These are phyloP conservation scores for Sparassis latifolia DNA, from an alignment of 1,284 basidiomycete genomes.

Conservation along the genomic window DNA sequence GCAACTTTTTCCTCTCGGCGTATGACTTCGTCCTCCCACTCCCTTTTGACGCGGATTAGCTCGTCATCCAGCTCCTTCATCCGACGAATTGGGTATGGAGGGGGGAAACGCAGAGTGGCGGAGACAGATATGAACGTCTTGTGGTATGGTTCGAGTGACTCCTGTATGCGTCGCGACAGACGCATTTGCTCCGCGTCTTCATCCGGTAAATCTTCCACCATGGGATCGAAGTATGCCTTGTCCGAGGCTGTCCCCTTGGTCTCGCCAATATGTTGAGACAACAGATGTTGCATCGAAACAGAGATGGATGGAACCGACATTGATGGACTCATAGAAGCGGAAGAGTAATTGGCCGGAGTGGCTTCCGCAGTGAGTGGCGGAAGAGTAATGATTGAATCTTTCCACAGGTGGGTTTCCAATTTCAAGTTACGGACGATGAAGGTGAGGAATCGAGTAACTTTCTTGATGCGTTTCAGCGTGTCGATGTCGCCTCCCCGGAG, in stretches of 20 bases:
- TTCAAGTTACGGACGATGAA: slow-evolving; percentile 91
- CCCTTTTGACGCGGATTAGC: slow-evolving; percentile 57
- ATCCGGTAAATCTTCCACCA: slow-evolving; percentile 53
- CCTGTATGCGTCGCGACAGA: slow-evolving; percentile 67
- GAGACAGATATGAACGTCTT: slow-evolving; percentile 88
- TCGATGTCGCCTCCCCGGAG: slow-evolving; percentile 84
- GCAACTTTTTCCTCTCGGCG: slow-evolving; percentile 62
- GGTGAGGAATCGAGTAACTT: slow-evolving; percentile 86
- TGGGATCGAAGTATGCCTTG: slow-evolving; percentile 8
- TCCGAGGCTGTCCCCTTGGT: slow-evolving; percentile 16
- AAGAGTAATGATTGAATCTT: slow-evolving; percentile 83
- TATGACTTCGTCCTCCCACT: slow-evolving; percentile 82
- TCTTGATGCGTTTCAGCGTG: slow-evolving; percentile 82
- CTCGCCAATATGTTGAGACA: not conserved
- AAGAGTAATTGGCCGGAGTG: slow-evolving; percentile 37
- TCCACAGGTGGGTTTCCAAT: slow-evolving; percentile 92
- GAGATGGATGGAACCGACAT: slow-evolving; percentile 3
- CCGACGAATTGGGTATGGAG: slow-evolving; percentile 78
- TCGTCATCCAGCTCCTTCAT: slow-evolving; percentile 85
- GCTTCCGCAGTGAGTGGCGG: slow-evolving; percentile 64
- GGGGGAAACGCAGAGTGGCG: slow-evolving; percentile 83
- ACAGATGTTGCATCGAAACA: not conserved
- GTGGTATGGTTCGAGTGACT: slow-evolving; percentile 76
- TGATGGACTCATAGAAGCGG: slow-evolving; percentile 11
- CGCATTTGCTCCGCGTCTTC: slow-evolving; percentile 64